phyloP scores from a whole-genome alignment of 2,329 filamentous ascomycete genomes.

The Talaromyces sp. region DNA sequence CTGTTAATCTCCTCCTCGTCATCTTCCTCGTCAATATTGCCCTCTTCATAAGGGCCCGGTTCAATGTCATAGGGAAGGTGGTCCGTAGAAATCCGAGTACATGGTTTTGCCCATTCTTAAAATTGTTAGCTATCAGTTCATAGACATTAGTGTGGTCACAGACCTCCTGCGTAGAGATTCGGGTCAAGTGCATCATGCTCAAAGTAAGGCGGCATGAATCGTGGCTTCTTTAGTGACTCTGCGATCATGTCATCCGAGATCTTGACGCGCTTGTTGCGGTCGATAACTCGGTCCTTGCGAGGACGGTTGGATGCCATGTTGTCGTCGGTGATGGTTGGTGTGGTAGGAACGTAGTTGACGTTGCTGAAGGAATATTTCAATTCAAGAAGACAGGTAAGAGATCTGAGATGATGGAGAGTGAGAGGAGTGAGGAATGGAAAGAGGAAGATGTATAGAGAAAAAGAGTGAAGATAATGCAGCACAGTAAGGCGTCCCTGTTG shows the following conservation, averaged over 20 bases:
- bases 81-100: background rate
- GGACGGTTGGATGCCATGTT: background rate
- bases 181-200: slow-evolving; percentile 4
- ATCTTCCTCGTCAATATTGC: background rate
- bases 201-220: slow-evolving; percentile 14
- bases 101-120: slow-evolving; percentile 2
- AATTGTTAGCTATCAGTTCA: background rate
- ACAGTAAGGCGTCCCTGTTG: background rate
- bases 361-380: background rate
- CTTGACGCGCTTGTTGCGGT: slow-evolving; percentile 12
- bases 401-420: background rate
- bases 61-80: background rate
- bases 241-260: slow-evolving; percentile 10
- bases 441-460: background rate
- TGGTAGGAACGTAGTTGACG: background rate
- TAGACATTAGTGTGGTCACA: too few relatives aligned
- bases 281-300: background rate
- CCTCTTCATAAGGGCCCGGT: background rate
- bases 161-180: slow-evolving; percentile 13
- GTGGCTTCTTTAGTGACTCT: background rate
- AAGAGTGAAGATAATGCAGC: background rate
- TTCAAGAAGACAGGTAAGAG: background rate
- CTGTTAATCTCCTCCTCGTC: background rate
- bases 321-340: background rate
- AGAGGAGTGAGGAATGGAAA: background rate